Evolutionary conservation across 2,329 filamentous ascomycete genomes (phyloP), one percentile per base, ranked within the genome.

Genomic region (Alternaria sp.): DNA sequence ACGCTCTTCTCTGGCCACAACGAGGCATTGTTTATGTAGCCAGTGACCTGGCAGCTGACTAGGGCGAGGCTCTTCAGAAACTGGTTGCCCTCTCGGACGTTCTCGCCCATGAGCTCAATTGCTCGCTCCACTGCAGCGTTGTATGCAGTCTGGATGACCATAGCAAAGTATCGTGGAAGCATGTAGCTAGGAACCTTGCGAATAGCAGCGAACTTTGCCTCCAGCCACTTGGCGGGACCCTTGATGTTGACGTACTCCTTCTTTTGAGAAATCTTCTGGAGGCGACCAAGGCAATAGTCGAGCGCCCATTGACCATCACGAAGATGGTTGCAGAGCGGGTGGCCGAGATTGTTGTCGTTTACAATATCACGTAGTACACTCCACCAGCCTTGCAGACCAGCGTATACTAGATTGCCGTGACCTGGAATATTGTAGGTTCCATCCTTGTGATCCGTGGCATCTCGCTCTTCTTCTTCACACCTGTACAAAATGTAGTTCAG

Each of bases 341-440:
- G 95, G 0, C 92, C 95, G 9, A 99, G 86, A 74, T 98, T 89
- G 77, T 99, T 99, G 65, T 95, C 89, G 52, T 85, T 87, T 69
- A 98, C 92, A 63, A 99, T 90, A 59, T 91, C 85, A 70, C 93
- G 90, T 43, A 99, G 82, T 1, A 97, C 84, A 76, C 93, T 97
- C 93, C 94, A 97, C 94, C 95, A 99, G 38, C 96, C 96, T 78
- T 99, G 95, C n/a, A 99, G 85, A 62, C 95, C 95, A 62, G 94
- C 94, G 78, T 98, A 99, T 2, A 97, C 92, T 43, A 97, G 85
- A 60, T 91, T 89, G 3, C 94, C 94, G 74, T 93, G 84, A 1
- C 90, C 89, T 2, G 95, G 95, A 65, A 99, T 90, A 54, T 89
- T 87, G 80, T 98, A 99, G 9, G 90, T 89, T n/a, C 95, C 94